phyloP scores from a whole-genome alignment of 495 filamentous ascomycete genomes.

The Aspergillus bertholletiae region DNA sequence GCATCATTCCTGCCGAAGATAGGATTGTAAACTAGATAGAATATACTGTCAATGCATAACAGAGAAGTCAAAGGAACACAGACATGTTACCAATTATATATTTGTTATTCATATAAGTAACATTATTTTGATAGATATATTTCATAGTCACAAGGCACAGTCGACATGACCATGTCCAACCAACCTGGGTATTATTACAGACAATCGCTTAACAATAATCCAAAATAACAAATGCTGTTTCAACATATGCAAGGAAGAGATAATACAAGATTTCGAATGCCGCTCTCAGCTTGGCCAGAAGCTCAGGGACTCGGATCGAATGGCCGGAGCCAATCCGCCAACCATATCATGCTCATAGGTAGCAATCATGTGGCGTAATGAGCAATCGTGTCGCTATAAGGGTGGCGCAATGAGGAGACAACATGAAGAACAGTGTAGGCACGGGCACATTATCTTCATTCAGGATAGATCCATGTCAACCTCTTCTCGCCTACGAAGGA shows the following conservation, averaged over 20 bases:
- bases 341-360: no score
- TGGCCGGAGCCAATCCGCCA: background rate
- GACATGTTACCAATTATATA: background rate
- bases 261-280: background rate
- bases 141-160: background rate
- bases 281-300: background rate
- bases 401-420: no score
- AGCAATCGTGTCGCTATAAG: no score
- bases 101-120: background rate
- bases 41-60: background rate
- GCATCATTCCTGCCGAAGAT: background rate
- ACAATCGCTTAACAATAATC: background rate
- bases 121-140: background rate
- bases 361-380: no score
- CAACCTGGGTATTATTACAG: background rate
- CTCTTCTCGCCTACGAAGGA: constrained; percentile 40
- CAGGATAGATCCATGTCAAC: constrained; percentile 33
- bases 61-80: background rate
- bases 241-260: background rate
- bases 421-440: no score
- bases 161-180: background rate
- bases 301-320: background rate
- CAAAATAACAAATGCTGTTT: background rate
- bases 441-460: background rate
- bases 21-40: constrained; percentile 1